Evolutionary conservation across 371 early-diverging fungal genomes (phyloP).

Genomic region (Mortierella sp.): DNA sequence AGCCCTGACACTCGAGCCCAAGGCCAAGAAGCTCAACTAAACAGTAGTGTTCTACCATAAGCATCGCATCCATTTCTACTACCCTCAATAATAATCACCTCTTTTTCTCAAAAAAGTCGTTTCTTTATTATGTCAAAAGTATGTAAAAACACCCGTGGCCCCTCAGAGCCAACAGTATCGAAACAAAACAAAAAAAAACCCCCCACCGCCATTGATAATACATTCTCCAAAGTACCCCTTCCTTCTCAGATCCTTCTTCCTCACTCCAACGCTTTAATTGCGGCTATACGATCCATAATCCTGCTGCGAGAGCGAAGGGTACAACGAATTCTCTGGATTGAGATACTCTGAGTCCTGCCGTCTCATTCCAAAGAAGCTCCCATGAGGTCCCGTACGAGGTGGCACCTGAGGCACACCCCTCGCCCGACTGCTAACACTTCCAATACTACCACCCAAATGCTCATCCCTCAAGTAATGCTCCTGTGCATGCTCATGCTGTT

Average conservation of each 20-base stretch:
- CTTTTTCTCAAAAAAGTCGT: neutral
- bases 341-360: constrained; percentile 55
- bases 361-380: constrained; percentile 54
- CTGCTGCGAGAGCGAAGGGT: constrained; percentile 47
- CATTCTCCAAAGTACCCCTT: neutral
- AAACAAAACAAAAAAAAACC: neutral
- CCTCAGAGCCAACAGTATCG: too few species aligned
- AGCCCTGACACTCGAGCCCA: constrained; percentile 31
- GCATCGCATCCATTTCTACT: too few species aligned
- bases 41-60: neutral
- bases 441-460: neutral
- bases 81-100: neutral
- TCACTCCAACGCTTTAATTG: neutral
- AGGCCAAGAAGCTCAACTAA: constrained; percentile 18
- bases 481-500: neutral
- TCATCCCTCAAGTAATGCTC: neutral
- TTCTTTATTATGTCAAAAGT: neutral
- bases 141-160: neutral
- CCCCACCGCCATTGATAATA: too few species aligned
- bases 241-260: neutral
- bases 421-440: constrained; percentile 1
- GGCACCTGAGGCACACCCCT: constrained; percentile 32
- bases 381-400: constrained; percentile 42
- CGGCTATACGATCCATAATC: constrained; percentile 15
- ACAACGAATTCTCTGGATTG: constrained; percentile 49